Evolutionary conservation across 306 rosid species (phyloP).

Genomic region (Astragalus glycyphyllos): DNA sequence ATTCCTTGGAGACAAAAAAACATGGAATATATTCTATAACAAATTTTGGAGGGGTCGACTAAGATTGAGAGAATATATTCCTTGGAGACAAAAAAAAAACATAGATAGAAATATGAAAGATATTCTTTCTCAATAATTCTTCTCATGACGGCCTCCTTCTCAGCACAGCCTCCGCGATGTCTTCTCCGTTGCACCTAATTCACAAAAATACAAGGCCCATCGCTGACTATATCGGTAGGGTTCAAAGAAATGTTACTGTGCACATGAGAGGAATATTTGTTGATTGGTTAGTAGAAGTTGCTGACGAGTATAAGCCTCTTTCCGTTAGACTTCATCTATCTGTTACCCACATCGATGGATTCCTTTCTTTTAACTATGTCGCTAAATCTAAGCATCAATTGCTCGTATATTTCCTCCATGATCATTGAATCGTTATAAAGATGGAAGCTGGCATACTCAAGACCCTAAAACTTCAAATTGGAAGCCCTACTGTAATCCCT

Average conservation of each 20-base stretch:
- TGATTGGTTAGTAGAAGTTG: conserved; percentile 93
- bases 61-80: too few species aligned
- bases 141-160: too few species aligned
- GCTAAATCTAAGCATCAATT: conserved; percentile 55
- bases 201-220: conserved; percentile 63
- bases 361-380: conserved; percentile 53
- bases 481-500: conserved; percentile 73
- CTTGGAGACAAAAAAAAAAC: too few species aligned
- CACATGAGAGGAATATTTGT: conserved; percentile 80
- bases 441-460: conserved; percentile 88
- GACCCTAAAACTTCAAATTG: conserved; percentile 70
- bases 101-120: too few species aligned
- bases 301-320: conserved; percentile 75
- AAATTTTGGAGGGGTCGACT: too few species aligned
- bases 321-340: conserved; percentile 74
- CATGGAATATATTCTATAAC: too few species aligned
- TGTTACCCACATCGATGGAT: conserved; percentile 67
- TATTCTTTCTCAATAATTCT: too few species aligned
- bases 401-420: conserved; percentile 79
- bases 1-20: too few species aligned
- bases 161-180: too few species aligned
- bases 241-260: conserved; percentile 62
- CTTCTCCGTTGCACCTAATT: too few species aligned
- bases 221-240: conserved; percentile 53
- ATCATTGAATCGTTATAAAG: conserved; percentile 74